These are phyloP conservation scores for Crucihimalaya himalaica DNA, from an alignment of 345 rosid genomes.

Conservation along the genomic window DNA sequence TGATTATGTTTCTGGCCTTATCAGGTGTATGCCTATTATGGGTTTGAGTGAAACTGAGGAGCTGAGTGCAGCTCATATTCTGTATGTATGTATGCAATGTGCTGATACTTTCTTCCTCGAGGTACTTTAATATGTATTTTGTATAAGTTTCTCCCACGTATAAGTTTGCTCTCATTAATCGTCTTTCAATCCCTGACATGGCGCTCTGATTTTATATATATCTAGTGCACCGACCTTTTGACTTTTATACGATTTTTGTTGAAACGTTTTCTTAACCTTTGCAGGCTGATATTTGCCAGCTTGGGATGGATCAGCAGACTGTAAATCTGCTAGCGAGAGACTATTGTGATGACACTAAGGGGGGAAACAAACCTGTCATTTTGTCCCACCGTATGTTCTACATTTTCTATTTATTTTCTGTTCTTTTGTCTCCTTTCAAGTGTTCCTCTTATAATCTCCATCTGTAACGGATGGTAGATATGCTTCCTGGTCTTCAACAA, in stretches of 20 bases:
- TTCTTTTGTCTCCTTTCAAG: not conserved
- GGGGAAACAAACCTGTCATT: conserved; percentile 82
- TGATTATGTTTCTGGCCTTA: conserved; percentile 18
- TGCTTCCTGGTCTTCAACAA: conserved; percentile 91
- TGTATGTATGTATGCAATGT: conserved; percentile 95
- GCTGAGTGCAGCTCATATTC: conserved; percentile 72
- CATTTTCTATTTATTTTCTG: not conserved
- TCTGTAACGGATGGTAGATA: conserved; percentile 51
- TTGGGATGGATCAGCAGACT: conserved; percentile 90
- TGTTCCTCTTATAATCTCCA: not conserved
- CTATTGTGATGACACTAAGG: conserved; percentile 83
- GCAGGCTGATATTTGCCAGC: conserved; percentile 96
- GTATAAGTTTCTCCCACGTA: not conserved
- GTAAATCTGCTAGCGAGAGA: conserved; percentile 89
- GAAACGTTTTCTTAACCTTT: conserved; percentile 1
- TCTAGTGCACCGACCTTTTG: not conserved
- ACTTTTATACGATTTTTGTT: not conserved
- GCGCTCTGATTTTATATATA: not conserved
- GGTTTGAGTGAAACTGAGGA: conserved; percentile 88
- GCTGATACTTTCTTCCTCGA: conserved; percentile 87
- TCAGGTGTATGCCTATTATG: conserved; percentile 87
- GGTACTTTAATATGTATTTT: conserved; percentile 44
- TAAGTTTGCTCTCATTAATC: not conserved
- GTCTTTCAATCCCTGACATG: not conserved
- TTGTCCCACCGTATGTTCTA: conserved; percentile 73